Percentiles rank a stretch among this genome's conserved stretches.
phyloP scores from a whole-genome alignment of 805 yeast genomes.

The Maudiozyma saulgeensis region DNA sequence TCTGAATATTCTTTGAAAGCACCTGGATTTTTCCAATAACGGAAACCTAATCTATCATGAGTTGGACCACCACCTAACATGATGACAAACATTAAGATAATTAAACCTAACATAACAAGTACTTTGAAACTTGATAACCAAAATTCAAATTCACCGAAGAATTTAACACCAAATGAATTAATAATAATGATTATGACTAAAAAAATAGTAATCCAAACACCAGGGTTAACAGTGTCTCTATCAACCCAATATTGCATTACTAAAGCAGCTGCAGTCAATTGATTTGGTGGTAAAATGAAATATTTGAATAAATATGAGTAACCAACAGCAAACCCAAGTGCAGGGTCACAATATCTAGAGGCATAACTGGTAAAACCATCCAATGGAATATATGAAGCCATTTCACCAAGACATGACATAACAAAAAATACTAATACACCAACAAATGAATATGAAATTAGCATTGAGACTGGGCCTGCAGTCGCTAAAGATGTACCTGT shows the following conservation, averaged over 20 bases:
- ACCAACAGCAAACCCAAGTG: conserved; percentile 40
- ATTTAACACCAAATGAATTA: conserved; percentile 31
- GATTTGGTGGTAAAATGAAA: conserved; percentile 39
- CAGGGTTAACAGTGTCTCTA: conserved; percentile 33
- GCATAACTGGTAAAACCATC: conserved; percentile 62
- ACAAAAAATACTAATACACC: conserved; percentile 65
- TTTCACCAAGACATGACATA: conserved; percentile 60
- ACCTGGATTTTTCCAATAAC: conserved; percentile 64
- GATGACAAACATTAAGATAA: conserved; percentile 50
- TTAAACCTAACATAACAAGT: conserved; percentile 55
- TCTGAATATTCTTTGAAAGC: conserved; percentile 43
- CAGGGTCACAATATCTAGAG: conserved; percentile 38
- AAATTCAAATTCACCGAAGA: conserved; percentile 40
- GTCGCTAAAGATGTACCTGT: conserved; percentile 59
- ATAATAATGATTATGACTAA: conserved; percentile 29
- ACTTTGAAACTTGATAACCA: conserved; percentile 56
- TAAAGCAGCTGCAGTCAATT: conserved; percentile 40
- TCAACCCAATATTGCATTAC: conserved; percentile 38
- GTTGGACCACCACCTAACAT: conserved; percentile 74
- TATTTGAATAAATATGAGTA: conserved; percentile 38
- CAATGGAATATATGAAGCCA: conserved; percentile 58
- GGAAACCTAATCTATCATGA: conserved; percentile 63
- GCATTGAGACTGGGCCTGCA: conserved; percentile 52
- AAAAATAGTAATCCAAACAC: conserved; percentile 38
- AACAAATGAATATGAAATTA: conserved; percentile 57